These are phyloP conservation scores for Podaxis carcinomalis DNA, from an alignment of 768 basidiomycete genomes.

Conservation along the genomic window DNA sequence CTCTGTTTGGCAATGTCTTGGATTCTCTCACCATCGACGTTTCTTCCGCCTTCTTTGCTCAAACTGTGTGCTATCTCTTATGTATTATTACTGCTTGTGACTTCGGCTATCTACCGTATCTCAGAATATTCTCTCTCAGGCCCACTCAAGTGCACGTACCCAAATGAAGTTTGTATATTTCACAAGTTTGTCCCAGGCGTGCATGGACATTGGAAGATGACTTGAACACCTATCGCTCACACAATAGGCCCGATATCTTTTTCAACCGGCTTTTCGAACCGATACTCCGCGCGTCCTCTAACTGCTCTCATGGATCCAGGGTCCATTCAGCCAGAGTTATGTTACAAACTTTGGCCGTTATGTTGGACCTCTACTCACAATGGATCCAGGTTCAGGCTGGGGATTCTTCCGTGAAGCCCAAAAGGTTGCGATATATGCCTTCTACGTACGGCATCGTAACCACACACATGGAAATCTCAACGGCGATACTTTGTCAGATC, in stretches of 20 bases:
- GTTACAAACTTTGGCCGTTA: background rate
- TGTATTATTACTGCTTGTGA: background rate
- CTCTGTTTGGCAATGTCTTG: constrained; percentile 4
- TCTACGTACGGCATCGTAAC: background rate
- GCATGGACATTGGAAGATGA: background rate
- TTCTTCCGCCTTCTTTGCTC: background rate
- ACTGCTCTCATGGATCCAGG: background rate
- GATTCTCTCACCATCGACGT: background rate
- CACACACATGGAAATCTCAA: background rate
- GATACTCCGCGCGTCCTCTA: background rate
- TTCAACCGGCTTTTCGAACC: background rate
- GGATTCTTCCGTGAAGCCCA: background rate
- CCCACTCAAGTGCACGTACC: background rate
- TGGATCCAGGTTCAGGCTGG: background rate
- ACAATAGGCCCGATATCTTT: background rate
- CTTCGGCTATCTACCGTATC: background rate
- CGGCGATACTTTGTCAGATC: background rate
- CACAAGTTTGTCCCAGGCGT: background rate
- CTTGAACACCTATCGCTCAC: background rate
- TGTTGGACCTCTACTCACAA: background rate
- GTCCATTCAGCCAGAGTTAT: background rate
- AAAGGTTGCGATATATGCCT: background rate
- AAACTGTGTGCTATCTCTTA: background rate
- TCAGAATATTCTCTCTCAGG: background rate
- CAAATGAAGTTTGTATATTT: background rate